phyloP scores from a whole-genome alignment of 129 eudicot genomes.

The Lactuca sativa region DNA sequence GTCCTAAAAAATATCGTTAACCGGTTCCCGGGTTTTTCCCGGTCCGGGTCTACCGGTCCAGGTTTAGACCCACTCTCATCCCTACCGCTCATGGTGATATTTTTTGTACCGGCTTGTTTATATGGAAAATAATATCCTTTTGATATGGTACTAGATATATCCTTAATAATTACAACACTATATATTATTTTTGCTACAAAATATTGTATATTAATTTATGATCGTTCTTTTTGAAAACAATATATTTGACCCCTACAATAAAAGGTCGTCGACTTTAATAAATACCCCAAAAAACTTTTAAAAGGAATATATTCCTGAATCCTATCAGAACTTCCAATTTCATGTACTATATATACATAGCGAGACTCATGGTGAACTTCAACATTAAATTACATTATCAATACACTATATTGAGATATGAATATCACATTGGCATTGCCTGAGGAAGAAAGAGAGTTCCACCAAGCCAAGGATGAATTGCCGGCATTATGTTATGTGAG shows the following conservation, averaged over 20 bases:
- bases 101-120: not conserved
- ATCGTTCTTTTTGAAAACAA: not conserved
- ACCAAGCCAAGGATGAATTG: conserved; percentile 60
- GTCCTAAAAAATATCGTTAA: too few relatives aligned
- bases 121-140: not conserved
- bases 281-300: not conserved
- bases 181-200: not conserved
- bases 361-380: not conserved
- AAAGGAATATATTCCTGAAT: conserved; percentile 22
- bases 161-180: too few relatives aligned
- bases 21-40: too few relatives aligned
- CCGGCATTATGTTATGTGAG: conserved; percentile 30
- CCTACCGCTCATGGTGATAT: too few relatives aligned
- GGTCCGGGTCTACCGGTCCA: too few relatives aligned
- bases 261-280: conserved; percentile 12
- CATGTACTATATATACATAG: conserved; percentile 15
- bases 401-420: not conserved
- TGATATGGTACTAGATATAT: too few relatives aligned
- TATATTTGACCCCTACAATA: not conserved
- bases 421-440: conserved; percentile 15
- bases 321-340: conserved; percentile 13
- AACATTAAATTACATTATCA: not conserved
- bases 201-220: not conserved
- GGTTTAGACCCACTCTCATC: too few relatives aligned
- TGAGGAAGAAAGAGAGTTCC: conserved; percentile 32